Evolutionary conservation across 2,329 filamentous ascomycete genomes (phyloP), one percentile per base, ranked within the genome.

Genomic region (Diaporthe sp.): DNA sequence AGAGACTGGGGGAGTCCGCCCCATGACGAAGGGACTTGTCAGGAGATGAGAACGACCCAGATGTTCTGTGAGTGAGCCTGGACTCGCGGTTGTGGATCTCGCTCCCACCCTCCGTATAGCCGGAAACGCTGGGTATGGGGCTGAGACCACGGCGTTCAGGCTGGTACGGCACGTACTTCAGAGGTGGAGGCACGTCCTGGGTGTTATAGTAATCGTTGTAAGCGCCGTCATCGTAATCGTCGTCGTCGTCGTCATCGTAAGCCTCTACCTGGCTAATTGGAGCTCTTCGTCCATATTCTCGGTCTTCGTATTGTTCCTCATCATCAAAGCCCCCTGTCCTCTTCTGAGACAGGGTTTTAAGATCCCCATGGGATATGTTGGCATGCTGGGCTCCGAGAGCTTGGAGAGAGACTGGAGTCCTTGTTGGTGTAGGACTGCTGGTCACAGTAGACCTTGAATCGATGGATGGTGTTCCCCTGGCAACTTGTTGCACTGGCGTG

Each of bases 51-150:
- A 92, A 86, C 1, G 89, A 91, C n/a, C 88, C 89, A 28, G 85
- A 86, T 3, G 84, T 83, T 22, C 82, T 83, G 19, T 87, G 88
- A 60, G 88, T 88, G 44, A 89, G 85, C 75, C 87, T 85, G 1
- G 91, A 91, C 75, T 92, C 89, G 67, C 90, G 90, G 79, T 90
- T 90, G 42, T 85, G 84, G 46, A 86, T 85, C 77, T 92, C 89
- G 79, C 88, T 92, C 72, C 91, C 91, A 62, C 92, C 91, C 80
- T 95, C 92, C 5, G 91, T 93, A 80, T 95, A 96, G 77, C 96
- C 97, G 15, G 95, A 96, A 22, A 98, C 94, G 80, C 96, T 98
- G 79, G 97, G 96, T 76, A 98, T 96, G 0, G 96, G 96, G 81
- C 96, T 98, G 67, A 97, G 85, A 15, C 92, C 93, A 57, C 94